Percentiles rank a stretch among this genome's conserved stretches.
Evolutionary conservation across 371 early-diverging fungal species (phyloP).

Genomic region (Mortierella sp.): DNA sequence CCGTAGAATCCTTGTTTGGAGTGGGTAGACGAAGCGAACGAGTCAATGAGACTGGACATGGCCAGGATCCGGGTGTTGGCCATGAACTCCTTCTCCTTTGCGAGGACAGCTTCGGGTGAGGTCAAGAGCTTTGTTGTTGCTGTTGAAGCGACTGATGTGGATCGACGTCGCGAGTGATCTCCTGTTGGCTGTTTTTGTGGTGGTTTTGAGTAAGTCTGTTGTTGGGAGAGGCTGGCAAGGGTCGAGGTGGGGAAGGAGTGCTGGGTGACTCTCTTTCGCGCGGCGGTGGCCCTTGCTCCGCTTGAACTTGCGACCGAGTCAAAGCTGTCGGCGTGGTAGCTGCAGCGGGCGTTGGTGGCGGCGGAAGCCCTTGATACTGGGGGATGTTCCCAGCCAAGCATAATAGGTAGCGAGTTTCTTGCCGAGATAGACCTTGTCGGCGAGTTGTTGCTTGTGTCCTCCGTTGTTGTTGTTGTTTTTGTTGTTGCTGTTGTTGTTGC

Average conservation of each 20-base stretch:
- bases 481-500: not conserved
- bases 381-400: constrained; percentile 37
- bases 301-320: constrained; percentile 6
- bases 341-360: constrained; percentile 15
- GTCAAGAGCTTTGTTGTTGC: constrained; percentile 14
- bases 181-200: constrained; percentile 7
- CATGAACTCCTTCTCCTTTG: constrained; percentile 55
- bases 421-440: not conserved
- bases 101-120: constrained; percentile 23
- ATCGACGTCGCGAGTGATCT: constrained; percentile 27
- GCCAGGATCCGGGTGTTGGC: constrained; percentile 48
- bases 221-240: not conserved
- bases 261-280: constrained; percentile 18
- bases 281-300: constrained; percentile 7
- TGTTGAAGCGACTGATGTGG: constrained; percentile 26
- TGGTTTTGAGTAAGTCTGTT: constrained; percentile 2
- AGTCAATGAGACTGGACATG: constrained; percentile 50
- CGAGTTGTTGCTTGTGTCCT: not conserved
- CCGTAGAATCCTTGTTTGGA: constrained; percentile 53
- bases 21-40: constrained; percentile 36
- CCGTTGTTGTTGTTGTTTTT: not conserved
- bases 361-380: constrained; percentile 19
- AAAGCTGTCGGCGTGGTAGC: constrained; percentile 27
- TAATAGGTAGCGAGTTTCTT: constrained; percentile 10
- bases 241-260: constrained; percentile 3